Evolutionary conservation across 352 stramenopile genomes (phyloP), one percentile per base, ranked within the genome.

Genomic region (Phytophthora idaei): DNA sequence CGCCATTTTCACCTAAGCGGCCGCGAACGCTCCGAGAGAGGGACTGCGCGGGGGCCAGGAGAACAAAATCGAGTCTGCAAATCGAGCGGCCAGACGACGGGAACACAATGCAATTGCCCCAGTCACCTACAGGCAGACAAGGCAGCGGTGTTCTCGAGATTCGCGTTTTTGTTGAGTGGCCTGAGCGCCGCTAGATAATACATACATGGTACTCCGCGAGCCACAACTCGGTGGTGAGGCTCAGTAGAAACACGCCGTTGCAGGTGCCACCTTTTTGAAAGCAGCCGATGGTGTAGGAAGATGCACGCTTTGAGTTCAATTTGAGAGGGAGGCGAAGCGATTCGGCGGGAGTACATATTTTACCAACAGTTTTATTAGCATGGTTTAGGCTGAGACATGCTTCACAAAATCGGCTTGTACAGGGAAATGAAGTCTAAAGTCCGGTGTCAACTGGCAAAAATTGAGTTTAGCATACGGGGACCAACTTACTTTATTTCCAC

Each of bases 1-100:
- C 68, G 80, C 64, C 80, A 89, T 89, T 29, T 34, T 69, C 34
- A 32, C 49, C 61, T 45, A 66, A 63, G 52, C 47, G 55, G 54
- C 49, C 39, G 54, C 51, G 54, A 76, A 70, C 65, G 53, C 50
- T 73, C 42, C 42, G 67, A 60, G 58, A 69, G 54, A 69, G 54
- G 54, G 57, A 69, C 46, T 58, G 52, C 29, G 66, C 17, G 45
- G 42, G 42, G 57, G 14, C 36, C 34, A 15, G 14, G 56, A 67
- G 46, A 67, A 62, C 54, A 65, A 61, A 73, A 56, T 57, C 41
- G 55, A 61, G 57, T 61, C 57, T 67, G 57, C 56, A 71, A 75
- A 68, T 72, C 57, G 37, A 64, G 51, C 68, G 62, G 52, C 39
- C 29, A 61, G 51, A 72, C 62, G 63, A 72, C 68, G 36, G 52